Percentiles rank a stretch among this genome's conserved stretches.
Conservation (phyloP, 805 yeast species). For the Ogataea wickerhamii region DNA sequence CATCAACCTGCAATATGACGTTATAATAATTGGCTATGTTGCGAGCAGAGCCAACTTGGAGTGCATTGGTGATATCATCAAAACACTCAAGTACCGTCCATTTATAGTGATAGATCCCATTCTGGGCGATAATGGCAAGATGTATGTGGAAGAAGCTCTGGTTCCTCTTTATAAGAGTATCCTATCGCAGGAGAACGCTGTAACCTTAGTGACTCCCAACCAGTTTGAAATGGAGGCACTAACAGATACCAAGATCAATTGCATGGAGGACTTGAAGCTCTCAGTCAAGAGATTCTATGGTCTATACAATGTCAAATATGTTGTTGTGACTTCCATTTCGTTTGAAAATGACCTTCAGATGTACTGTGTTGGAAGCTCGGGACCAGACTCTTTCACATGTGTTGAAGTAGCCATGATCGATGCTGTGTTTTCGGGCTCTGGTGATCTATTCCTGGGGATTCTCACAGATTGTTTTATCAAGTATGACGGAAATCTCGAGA, state of each 20-base stretch:
- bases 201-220: constrained; percentile 63
- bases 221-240: constrained; percentile 69
- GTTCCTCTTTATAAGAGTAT: constrained; percentile 50
- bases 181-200: constrained; percentile 35
- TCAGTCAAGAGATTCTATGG: constrained; percentile 43
- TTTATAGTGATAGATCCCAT: constrained; percentile 85
- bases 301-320: constrained; percentile 42
- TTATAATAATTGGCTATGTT: constrained; percentile 75
- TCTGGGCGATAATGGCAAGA: constrained; percentile 81
- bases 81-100: constrained; percentile 25
- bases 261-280: constrained; percentile 33
- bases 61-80: constrained; percentile 37
- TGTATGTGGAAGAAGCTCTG: constrained; percentile 65
- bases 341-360: constrained; percentile 22
- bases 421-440: constrained; percentile 70
- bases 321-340: constrained; percentile 58
- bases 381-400: constrained; percentile 25
- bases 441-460: constrained; percentile 67
- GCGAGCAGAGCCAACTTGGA: constrained; percentile 58
- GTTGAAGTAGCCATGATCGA: constrained; percentile 46
- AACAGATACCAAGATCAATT: constrained; percentile 42
- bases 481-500: constrained; percentile 24
- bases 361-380: constrained; percentile 43
- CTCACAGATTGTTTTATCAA: constrained; percentile 47
- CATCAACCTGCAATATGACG: constrained; percentile 53